Evolutionary conservation across 345 rosid genomes (phyloP).

Genomic region (Hibiscus trionum): DNA sequence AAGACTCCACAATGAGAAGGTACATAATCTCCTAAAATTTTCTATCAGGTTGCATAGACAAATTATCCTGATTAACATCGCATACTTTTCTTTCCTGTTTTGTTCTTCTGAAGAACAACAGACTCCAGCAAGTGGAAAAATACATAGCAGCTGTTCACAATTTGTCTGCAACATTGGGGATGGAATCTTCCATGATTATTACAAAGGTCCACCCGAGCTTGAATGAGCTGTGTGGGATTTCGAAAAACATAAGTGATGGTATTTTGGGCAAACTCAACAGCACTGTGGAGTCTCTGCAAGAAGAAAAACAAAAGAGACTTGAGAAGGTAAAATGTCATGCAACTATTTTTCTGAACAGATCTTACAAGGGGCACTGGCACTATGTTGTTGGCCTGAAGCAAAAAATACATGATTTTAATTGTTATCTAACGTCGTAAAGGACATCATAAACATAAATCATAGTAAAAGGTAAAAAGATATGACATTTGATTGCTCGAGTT

Average conservation of each 20-base stretch:
- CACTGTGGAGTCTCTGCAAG: conserved; percentile 75
- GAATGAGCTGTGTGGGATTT: conserved; percentile 82
- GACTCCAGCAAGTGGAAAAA: conserved; percentile 79
- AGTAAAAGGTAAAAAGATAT: background rate
- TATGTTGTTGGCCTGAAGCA: background rate
- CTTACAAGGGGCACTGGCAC: background rate
- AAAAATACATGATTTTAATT: background rate
- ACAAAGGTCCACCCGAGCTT: conserved; percentile 94
- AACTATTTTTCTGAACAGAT: conserved; percentile 8
- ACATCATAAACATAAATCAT: conserved; percentile 1
- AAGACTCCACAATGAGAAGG: conserved; percentile 84
- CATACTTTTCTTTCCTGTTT: conserved; percentile 8
- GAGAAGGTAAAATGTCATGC: conserved; percentile 57
- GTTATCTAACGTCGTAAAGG: background rate
- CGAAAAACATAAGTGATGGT: conserved; percentile 81
- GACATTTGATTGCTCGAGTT: background rate
- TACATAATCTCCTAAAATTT: conserved; percentile 12
- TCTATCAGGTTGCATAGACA: background rate
- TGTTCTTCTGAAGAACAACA: conserved; percentile 50
- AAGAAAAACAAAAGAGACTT: conserved; percentile 66
- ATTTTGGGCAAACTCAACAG: conserved; percentile 69
- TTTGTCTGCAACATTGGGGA: conserved; percentile 67
- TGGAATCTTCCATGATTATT: conserved; percentile 91
- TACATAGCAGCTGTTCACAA: conserved; percentile 52
- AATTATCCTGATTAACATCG: background rate